phyloP scores from a whole-genome alignment of 2,329 filamentous ascomycete species.

The Fusarium mexicanum region DNA sequence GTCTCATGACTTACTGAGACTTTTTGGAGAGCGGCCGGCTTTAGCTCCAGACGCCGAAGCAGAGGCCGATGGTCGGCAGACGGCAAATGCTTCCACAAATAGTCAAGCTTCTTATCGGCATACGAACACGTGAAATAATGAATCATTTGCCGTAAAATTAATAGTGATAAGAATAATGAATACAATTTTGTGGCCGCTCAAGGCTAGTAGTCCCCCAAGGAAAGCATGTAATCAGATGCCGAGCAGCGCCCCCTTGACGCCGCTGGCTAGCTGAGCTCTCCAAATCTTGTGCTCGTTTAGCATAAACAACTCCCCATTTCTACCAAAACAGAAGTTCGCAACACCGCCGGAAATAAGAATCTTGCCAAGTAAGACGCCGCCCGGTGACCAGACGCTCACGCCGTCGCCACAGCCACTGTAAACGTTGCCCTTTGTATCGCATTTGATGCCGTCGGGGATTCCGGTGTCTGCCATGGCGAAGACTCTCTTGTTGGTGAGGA shows the following conservation, averaged over 20 bases:
- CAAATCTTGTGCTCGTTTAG: conserved; percentile 59
- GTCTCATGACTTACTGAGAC: not conserved
- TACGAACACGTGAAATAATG: not conserved
- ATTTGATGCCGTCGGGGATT: conserved; percentile 60
- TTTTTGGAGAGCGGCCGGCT: not conserved
- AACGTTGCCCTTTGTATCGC: conserved; percentile 58
- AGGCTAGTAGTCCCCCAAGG: not conserved
- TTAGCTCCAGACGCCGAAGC: not conserved
- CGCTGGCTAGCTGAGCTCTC: conserved; percentile 42
- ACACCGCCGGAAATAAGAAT: conserved; percentile 54
- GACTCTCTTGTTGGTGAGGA: conserved; percentile 58
- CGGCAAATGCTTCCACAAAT: not conserved
- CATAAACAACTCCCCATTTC: conserved; percentile 55
- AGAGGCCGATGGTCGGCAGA: not conserved
- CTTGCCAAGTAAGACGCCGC: conserved; percentile 57
- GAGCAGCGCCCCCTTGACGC: conserved; percentile 36
- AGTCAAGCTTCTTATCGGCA: not conserved
- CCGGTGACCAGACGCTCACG: conserved; percentile 58
- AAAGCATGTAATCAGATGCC: not conserved
- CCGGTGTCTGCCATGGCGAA: conserved; percentile 61
- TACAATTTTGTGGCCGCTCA: not conserved
- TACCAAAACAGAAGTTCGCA: conserved; percentile 60
- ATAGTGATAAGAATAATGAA: not conserved
- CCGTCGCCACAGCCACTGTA: conserved; percentile 61
- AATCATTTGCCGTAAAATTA: not conserved